Conservation (phyloP, 495 filamentous ascomycete genomes). For the Aspergillus haitiensis region DNA sequence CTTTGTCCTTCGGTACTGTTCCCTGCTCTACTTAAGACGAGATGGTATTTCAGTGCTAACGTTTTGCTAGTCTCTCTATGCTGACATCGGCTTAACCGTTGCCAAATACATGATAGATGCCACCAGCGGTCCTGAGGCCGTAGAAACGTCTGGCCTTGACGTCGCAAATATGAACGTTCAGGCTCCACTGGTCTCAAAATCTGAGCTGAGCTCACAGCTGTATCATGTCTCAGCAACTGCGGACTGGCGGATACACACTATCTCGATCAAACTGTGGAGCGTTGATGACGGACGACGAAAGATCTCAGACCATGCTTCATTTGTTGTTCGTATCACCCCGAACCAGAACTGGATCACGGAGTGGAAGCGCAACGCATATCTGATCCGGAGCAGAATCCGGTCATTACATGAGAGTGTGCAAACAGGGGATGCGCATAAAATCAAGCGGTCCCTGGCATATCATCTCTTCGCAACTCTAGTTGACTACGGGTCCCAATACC, state of each 20-base stretch:
- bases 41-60: neutral
- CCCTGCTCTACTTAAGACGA: neutral
- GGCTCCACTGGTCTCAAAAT: conserved; percentile 58
- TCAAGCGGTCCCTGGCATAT: conserved; percentile 73
- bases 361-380: conserved; percentile 56
- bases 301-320: conserved; percentile 51
- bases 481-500: conserved; percentile 66
- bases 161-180: conserved; percentile 61
- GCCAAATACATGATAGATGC: conserved; percentile 7
- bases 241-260: conserved; percentile 45
- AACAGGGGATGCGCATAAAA: conserved; percentile 53
- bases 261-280: conserved; percentile 30
- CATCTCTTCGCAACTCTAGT: conserved; percentile 72
- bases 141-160: conserved; percentile 38
- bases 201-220: conserved; percentile 41
- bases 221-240: conserved; percentile 33
- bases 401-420: conserved; percentile 52
- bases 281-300: conserved; percentile 19
- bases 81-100: conserved; percentile 17
- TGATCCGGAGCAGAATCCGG: conserved; percentile 55
- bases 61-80: conserved; percentile 8
- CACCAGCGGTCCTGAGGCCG: neutral
- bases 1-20: conserved; percentile 33
- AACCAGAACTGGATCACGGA: conserved; percentile 37
- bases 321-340: conserved; percentile 36